Base-by-base conservation (phyloP, 805 yeast genomes). In the Jamesozyma lodderae region DNA sequence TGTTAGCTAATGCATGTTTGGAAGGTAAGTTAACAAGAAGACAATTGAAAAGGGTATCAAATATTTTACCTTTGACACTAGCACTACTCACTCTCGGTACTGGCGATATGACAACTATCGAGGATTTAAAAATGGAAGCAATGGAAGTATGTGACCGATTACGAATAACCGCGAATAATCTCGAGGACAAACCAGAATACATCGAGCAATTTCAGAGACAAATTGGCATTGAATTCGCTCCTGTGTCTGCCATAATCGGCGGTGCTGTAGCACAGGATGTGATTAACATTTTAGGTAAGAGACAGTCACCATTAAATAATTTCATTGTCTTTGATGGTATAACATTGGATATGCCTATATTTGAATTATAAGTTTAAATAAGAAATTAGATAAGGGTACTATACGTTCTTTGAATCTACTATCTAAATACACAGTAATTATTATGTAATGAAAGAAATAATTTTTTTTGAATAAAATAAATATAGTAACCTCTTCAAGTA, bases 251-350 rank as follows among this genome's bases (percentile, higher is more conserved):
- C 0, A 73, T 92, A 2, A 48, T 90, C 6, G 98, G 97, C 5
- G 98, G 97, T 1, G 71, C 85, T 1, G 60, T 90, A 18, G 82
- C 94, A 2, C 98, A 92, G 60, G 96, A 88, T 56, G 80, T 86
- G 11, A 81, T 92, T 33, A 92, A 92, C 62, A 76, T 71, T 38
- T 60, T 90, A 37, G 81, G 92, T 31, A 73, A 74, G 47, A 75
- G 79, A 47, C 87, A 84, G 49, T 69, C 77, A 30, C 95, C 96
- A 3, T 68, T 88, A 27, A 88, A 86, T 55, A 92, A 92, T 55
- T 68, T 84, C 37, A 68, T 83, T 46, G 62, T 90, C 1, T 68
- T 88, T 27, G 95, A 92, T 62, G 87, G 90, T 9, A 59, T 68
- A 14, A 67, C 69, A 15, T 69, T 78, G 31, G 79, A 77, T 42